phyloP scores from a whole-genome alignment of 495 filamentous ascomycete genomes.

The Penicillium herquei region DNA sequence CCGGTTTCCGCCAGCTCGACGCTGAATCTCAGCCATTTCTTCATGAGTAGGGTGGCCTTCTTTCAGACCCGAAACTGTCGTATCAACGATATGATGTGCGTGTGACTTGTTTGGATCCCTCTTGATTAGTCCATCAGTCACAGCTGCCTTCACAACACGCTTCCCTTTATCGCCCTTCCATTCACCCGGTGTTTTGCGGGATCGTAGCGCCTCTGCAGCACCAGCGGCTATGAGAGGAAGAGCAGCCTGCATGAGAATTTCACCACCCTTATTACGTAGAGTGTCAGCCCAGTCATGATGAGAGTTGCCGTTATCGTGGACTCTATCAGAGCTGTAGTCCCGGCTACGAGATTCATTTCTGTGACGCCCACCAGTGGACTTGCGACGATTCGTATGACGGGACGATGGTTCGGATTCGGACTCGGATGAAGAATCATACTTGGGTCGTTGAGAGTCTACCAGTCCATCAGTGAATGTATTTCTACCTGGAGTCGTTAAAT shows the following conservation, averaged over 20 bases:
- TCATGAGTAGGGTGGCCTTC: constrained; percentile 1
- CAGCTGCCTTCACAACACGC: constrained; percentile 2
- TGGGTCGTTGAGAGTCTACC: background rate
- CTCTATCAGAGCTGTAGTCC: background rate
- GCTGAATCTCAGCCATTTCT: constrained; percentile 3
- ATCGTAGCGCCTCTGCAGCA: constrained; percentile 7
- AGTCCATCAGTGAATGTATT: background rate
- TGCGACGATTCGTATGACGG: constrained; percentile 3
- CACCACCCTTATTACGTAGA: background rate
- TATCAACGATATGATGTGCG: constrained; percentile 4
- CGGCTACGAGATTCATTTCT: background rate
- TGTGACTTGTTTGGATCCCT: constrained; percentile 8
- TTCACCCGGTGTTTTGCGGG: constrained; percentile 8
- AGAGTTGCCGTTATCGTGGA: background rate
- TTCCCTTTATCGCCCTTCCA: constrained; percentile 10
- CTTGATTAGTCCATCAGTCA: constrained; percentile 6
- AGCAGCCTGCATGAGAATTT: constrained; percentile 6
- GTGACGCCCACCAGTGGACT: background rate
- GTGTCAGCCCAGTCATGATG: background rate
- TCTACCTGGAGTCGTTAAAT: background rate
- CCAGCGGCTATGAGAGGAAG: constrained; percentile 6
- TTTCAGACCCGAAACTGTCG: constrained; percentile 1
- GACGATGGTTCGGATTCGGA: constrained; percentile 1
- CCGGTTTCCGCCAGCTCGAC: constrained; percentile 1
- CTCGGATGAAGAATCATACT: background rate